Evolutionary conservation across 495 filamentous ascomycete species (phyloP), one percentile per base, ranked within the genome.

Genomic region (Pyrenula massariospora): DNA sequence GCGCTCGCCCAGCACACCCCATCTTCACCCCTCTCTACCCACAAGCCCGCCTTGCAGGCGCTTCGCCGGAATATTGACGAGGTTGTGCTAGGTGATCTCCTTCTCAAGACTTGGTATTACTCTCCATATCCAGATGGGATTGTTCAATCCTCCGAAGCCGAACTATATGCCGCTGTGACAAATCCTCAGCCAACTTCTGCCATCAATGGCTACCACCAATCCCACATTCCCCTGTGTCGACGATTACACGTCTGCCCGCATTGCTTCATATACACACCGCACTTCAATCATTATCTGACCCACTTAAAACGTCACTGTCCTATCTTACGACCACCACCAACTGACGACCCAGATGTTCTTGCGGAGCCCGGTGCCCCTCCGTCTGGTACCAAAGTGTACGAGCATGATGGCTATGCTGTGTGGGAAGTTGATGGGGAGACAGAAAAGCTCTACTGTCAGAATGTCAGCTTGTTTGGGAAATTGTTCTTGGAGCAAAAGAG

Each of bases 401-500:
- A 66, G 55, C 81, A 76, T 63, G 80, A 75, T 57, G 79, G 69
- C 54, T 85, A 74, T 63, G 76, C 70, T 53, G 84, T 98, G n/a
- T 91, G 88, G 78, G 88, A 96, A 67, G 80, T 98, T 1, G 93
- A 98, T 64, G 93, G 93, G 25, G 87, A 87, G 62, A 79, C 87
- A 58, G 77, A 96, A 56, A 85, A 95, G 82, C 80, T 96, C 12
- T 98, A 91, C 70, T 88, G 88, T 59, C 93, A 97, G 70, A 96
- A 95, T 65, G 79, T 98, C 55, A 95, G 88, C 20, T 85, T 98
- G 48, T 96, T 97, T 69, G 89, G 90, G n/a, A 97, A 97, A 65
- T 80, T 98, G 54, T 98, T 96, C 69, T 84, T 98, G 55, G 91
- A 96, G 67, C 95, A 91, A 66, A 99, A 99, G 67, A 94, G 89